Evolutionary conservation across 2,329 filamentous ascomycete genomes (phyloP), one percentile per base, ranked within the genome.

Genomic region (Alternaria arbusti): DNA sequence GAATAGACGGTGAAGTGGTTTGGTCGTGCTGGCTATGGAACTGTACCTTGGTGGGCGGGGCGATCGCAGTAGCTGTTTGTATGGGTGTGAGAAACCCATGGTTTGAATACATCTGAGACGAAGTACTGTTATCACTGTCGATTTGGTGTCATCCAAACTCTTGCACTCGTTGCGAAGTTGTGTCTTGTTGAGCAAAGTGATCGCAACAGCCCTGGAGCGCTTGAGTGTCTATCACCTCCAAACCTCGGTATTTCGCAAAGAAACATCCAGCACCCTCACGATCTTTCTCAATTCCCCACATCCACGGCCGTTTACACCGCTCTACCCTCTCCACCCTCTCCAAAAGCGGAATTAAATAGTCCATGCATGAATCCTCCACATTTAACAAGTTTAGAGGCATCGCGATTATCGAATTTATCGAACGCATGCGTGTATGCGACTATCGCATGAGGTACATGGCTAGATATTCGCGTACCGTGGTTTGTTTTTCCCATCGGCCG

Each of bases 371-470:
- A 13, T 28, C 23, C 22, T 40, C 50, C n/a, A n/a, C n/a, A n/a
- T n/a, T n/a, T n/a, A 40, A 40, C 15, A 1, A 0, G 6, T 46
- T 25, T 15, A 23, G 20, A 13, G 20, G 0, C 1, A 25, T 46
- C 20, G 44, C 12, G 28, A 20, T 46, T 58, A 61, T 58, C 23
- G 49, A 55, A 50, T 61, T 54, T 17, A 26, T 20, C 20, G 12
- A 23, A 49, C 44, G 54, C 25, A 36, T 50, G 32, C 54, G 54
- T 32, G 44, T 43, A 58, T 46, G 44, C 54, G 49, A 55, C 40
- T 28, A 30, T 36, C 26, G 44, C 32, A 13, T 46, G 17, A 22
- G 20, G 17, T 46, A 22, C 44, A 22, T 22, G 20, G 32, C 22
- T 50, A 32, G 50, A 25, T 57, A n/a, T 28, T 45, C 45, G 54